Evolutionary conservation across 164 flowering plant species (phyloP).

Genomic region (Annona cherimola): DNA sequence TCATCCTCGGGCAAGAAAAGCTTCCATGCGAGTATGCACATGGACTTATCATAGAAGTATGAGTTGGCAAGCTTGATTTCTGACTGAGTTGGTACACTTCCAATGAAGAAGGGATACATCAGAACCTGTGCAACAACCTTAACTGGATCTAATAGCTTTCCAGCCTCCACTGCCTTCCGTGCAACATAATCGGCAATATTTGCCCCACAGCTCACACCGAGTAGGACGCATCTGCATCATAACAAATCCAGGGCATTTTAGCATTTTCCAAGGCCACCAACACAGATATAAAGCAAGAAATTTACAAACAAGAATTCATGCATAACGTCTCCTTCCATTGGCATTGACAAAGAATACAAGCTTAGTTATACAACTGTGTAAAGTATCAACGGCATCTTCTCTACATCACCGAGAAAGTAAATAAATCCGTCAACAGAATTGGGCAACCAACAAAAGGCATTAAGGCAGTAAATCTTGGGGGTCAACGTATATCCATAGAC

Average conservation of each 20-base stretch:
- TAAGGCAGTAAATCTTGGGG: too few relatives aligned
- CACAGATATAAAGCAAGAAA: too few relatives aligned
- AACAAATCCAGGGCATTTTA: conserved; percentile 3
- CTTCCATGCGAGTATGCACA: conserved; percentile 51
- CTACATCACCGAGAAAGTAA: too few relatives aligned
- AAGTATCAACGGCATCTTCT: too few relatives aligned
- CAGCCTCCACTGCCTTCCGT: conserved; percentile 43
- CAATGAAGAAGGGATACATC: conserved; percentile 62
- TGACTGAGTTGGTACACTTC: conserved; percentile 49
- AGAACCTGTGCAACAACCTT: conserved; percentile 56
- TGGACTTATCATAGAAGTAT: conserved; percentile 51
- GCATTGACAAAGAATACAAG: too few relatives aligned
- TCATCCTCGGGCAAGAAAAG: conserved; percentile 48
- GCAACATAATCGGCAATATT: conserved; percentile 52
- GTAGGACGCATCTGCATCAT: conserved; percentile 42
- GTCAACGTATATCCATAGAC: too few relatives aligned
- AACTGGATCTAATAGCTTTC: conserved; percentile 48
- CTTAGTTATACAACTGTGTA: too few relatives aligned
- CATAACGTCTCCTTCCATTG: too few relatives aligned
- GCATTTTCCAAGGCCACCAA: too few relatives aligned
- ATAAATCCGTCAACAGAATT: too few relatives aligned
- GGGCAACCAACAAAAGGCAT: too few relatives aligned
- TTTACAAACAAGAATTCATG: too few relatives aligned
- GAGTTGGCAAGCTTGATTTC: conserved; percentile 50
- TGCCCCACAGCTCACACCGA: conserved; percentile 57